Percentiles rank a stretch among this genome's conserved stretches.
Conservation (phyloP, 2,329 filamentous ascomycete genomes). For the Tetracladium maxilliforme region DNA sequence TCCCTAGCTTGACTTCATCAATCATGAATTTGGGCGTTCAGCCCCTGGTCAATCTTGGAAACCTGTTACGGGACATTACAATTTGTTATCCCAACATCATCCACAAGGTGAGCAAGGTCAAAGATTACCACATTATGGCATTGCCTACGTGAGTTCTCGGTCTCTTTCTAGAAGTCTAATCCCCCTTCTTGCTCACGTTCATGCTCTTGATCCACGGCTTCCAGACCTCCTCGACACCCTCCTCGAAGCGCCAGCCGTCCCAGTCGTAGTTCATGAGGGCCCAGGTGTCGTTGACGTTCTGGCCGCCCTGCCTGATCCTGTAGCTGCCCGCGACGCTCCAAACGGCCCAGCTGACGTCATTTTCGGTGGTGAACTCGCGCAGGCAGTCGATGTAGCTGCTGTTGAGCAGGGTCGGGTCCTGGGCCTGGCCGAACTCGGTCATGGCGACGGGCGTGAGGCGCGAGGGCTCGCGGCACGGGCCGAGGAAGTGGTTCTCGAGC, state of each 20-base stretch:
- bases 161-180: too few species aligned
- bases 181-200: too few species aligned
- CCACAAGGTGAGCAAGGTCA: too few species aligned
- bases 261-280: slow-evolving; percentile 38
- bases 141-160: too few species aligned
- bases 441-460: slow-evolving; percentile 24
- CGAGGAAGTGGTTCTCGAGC: too few species aligned
- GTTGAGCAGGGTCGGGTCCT: slow-evolving; percentile 28
- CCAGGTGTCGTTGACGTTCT: slow-evolving; percentile 43
- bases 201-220: slow-evolving; percentile 31
- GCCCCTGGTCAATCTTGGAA: too few species aligned
- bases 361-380: slow-evolving; percentile 27
- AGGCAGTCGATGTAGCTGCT: slow-evolving; percentile 37
- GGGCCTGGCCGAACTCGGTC: slow-evolving; percentile 29
- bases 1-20: too few species aligned
- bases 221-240: slow-evolving; percentile 30
- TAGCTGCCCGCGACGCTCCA: slow-evolving; percentile 46
- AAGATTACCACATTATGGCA: too few species aligned
- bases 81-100: too few species aligned
- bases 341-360: slow-evolving; percentile 38
- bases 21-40: too few species aligned
- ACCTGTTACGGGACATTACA: too few species aligned
- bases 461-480: too few species aligned
- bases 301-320: slow-evolving; percentile 33
- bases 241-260: slow-evolving; percentile 28